Percentiles rank a stretch among this genome's conserved stretches.
These are phyloP conservation scores for Kingdonia uniflora DNA, from an alignment of 164 flowering plant genomes.

Conservation along the genomic window DNA sequence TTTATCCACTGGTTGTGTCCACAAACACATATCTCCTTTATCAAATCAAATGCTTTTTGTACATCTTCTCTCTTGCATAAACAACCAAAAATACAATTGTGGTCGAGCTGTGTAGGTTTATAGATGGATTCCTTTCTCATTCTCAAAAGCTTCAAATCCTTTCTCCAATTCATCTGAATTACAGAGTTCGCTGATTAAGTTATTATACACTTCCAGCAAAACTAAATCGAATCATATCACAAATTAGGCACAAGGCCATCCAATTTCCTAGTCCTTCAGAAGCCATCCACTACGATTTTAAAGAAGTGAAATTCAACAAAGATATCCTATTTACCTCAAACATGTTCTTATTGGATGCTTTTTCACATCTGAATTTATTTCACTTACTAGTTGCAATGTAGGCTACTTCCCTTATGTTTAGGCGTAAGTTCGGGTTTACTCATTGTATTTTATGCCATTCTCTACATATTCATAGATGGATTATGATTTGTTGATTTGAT, in stretches of 20 bases:
- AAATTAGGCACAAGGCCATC: conserved; percentile 60
- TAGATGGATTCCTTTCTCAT: conserved; percentile 54
- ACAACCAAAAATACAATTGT: no score
- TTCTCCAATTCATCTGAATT: conserved; percentile 50
- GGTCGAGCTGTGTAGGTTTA: conserved; percentile 58
- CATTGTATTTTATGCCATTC: no score
- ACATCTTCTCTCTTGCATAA: no score
- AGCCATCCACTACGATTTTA: conserved; percentile 52
- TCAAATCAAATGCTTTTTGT: conserved; percentile 35
- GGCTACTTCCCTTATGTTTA: no score
- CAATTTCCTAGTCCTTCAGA: conserved; percentile 37
- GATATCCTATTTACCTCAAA: conserved; percentile 15
- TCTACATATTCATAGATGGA: no score
- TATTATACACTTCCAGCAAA: conserved; percentile 39
- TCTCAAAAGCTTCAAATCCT: conserved; percentile 33
- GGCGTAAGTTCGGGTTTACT: no score
- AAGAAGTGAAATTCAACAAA: conserved; percentile 34
- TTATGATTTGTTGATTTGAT: no score
- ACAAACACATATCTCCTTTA: conserved; percentile 48
- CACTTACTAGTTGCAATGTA: no score
- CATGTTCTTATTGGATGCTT: conserved; percentile 13
- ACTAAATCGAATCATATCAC: conserved; percentile 36
- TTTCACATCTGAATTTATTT: conserved; percentile 13
- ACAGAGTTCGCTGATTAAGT: conserved; percentile 56
- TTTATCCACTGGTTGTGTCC: conserved; percentile 87